Evolutionary conservation across 2,329 filamentous ascomycete genomes (phyloP), one percentile per base, ranked within the genome.

Genomic region (Xylaria sp.): DNA sequence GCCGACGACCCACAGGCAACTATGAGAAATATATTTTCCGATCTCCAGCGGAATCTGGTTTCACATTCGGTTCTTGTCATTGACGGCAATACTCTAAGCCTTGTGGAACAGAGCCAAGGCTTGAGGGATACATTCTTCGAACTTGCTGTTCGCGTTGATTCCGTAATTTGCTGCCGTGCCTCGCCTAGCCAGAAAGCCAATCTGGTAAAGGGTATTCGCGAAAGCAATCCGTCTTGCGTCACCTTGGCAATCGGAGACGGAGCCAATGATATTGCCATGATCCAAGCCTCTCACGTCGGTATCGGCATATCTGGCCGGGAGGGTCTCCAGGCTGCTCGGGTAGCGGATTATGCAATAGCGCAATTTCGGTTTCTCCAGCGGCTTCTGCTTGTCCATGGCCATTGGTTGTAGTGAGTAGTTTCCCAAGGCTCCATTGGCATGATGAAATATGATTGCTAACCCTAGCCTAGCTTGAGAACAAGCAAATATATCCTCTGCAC

Each of bases 181-280:
- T 94, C 91, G 34, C 94, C 94, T 0, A 90, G 91, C 25, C 95
- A 98, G 76, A 97, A 98, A 79, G 93, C 95, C 0, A 89, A 90
- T 18, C 87, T 98, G 3, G 94, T 97, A 53, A 90, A 88, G 71
- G 90, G 90, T 3, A 93, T 97, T 62, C 88, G 94, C 30, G 88
- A 88, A 5, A 89, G 89, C 64, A 86, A 97, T 7, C 88, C 90
- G 45, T 87, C 87, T 57, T 89, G 92, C 0, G 88, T 97, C 53
- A 98, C 94, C 0, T 85, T 98, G n/a, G 94, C 95, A 1, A 97
- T 97, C 70, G 94, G 94, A 2, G 94, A 97, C 77, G 94, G 94
- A 39, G 94, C 94, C 56, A 97, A 97, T 75, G 94, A 97, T 76
- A 91, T 97, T 74, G 93, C 94, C 60, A 97, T 97, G 94, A 97